A percentile compares a stretch with the other conserved stretches of the same genome.
These are phyloP conservation scores for Thalassiosira livingstoniorum DNA, from an alignment of 352 stramenopile genomes.

Conservation along the genomic window DNA sequence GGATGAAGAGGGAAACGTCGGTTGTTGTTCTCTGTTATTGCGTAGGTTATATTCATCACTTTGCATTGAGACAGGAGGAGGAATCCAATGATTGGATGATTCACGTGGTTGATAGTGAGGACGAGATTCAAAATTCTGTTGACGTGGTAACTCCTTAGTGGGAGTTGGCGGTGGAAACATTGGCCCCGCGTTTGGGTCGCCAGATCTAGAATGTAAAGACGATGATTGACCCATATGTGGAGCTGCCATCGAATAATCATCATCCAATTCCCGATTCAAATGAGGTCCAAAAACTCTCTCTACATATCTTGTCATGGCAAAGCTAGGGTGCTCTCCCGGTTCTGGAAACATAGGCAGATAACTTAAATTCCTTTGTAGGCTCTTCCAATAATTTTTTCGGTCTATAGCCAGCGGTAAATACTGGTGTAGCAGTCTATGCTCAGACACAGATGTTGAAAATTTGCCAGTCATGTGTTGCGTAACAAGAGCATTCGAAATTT, in stretches of 20 bases:
- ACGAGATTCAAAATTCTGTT: too few species aligned
- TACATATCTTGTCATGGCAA: conserved; percentile 36
- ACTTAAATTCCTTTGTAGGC: conserved; percentile 30
- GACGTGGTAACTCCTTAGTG: neutral
- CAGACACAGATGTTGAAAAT: neutral
- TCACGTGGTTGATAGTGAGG: too few species aligned
- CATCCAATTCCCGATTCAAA: conserved; percentile 7
- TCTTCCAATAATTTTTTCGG: conserved; percentile 20
- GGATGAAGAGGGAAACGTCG: too few species aligned
- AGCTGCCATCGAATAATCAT: neutral
- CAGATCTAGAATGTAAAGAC: too few species aligned
- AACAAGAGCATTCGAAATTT: conserved; percentile 40
- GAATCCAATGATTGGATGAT: neutral
- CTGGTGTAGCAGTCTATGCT: conserved; percentile 32
- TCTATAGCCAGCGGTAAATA: conserved; percentile 24
- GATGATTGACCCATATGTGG: too few species aligned
- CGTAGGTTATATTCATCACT: neutral
- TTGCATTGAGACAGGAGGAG: neutral
- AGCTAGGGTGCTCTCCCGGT: conserved; percentile 49
- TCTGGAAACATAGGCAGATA: conserved; percentile 58
- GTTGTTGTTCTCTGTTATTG: neutral
- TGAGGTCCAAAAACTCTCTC: conserved; percentile 51
- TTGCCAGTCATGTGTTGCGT: conserved; percentile 32
- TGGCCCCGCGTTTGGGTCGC: too few species aligned
- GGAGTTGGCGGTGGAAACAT: conserved; percentile 3